These are phyloP conservation scores for Rhododendron griersonianum DNA, from an alignment of 148 eudicot genomes.

Conservation along the genomic window DNA sequence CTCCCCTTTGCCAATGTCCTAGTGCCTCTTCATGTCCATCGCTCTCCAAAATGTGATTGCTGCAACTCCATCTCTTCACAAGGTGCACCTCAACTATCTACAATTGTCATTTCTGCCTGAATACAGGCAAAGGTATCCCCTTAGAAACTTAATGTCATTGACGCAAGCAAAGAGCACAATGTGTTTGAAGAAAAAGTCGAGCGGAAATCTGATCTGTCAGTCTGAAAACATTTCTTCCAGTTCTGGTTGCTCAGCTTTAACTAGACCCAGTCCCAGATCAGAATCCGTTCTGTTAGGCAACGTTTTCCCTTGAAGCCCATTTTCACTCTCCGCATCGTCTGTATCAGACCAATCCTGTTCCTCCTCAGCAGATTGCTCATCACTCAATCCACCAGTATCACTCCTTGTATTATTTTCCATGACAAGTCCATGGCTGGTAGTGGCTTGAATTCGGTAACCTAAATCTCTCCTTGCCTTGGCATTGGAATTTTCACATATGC, in stretches of 20 bases:
- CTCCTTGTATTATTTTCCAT: slow-evolving; percentile 13
- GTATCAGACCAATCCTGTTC: slow-evolving; percentile 38
- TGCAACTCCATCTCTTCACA: not conserved
- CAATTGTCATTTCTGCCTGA: slow-evolving; percentile 13
- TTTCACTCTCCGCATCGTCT: slow-evolving; percentile 28
- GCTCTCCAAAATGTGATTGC: not conserved
- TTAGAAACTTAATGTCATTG: not conserved
- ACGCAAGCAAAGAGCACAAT: not conserved
- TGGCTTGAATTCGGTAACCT: not conserved
- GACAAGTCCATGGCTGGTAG: slow-evolving; percentile 1
- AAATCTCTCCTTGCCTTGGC: slow-evolving; percentile 16
- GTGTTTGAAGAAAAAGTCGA: not conserved
- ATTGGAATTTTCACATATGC: slow-evolving; percentile 48
- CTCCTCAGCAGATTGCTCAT: slow-evolving; percentile 30
- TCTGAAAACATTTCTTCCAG: slow-evolving; percentile 31
- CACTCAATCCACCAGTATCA: slow-evolving; percentile 19
- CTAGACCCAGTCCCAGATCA: slow-evolving; percentile 6
- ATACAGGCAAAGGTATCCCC: not conserved
- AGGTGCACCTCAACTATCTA: slow-evolving; percentile 23
- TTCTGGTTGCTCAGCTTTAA: slow-evolving; percentile 27
- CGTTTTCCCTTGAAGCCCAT: slow-evolving; percentile 12
- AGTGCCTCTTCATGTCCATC: slow-evolving; percentile 21
- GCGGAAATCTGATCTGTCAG: not conserved
- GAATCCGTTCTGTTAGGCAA: slow-evolving; percentile 8
- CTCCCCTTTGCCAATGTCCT: not conserved